Evolutionary conservation across 1,284 basidiomycete genomes (phyloP), one percentile per base, ranked within the genome.

Genomic region (Trametes pubescens): DNA sequence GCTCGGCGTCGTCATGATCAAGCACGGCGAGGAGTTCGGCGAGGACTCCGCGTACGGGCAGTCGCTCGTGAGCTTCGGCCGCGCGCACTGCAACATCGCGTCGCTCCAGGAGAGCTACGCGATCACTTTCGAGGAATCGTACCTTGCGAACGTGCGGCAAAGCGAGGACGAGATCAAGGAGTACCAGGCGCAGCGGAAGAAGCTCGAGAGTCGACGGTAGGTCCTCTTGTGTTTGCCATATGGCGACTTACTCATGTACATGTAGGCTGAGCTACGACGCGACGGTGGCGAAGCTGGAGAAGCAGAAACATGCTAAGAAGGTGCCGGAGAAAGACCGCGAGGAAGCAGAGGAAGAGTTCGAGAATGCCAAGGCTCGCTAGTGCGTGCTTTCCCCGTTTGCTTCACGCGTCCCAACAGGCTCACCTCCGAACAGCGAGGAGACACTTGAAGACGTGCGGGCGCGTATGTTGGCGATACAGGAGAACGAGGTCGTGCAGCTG

Each of bases 1-100:
- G 26, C 80, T 96, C 7, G 94, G 94, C 1, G 82, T 93, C 56
- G 91, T 93, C 47, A 94, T 96, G 94, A 90, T 94, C 62, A 82
- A 85, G 34, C 91, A 94, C 72, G 94, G 94, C 13, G 91, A 94
- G 70, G 88, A 94, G 71, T 90, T 92, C 70, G 86, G 84, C n/a
- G 82, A 86, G 21, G 84, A 93, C 68, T 89, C 91, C 49, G 80
- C 84, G 0, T 92, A 89, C 71, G 90, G 90, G 87, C 68, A 60
- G 85, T 89, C 86, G 1, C 80, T 96, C 8, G 82, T 90, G 21
- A 86, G 84, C 66, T 78, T 94, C 52, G 94, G 94, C 21, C 86
- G 89, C 64, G 92, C 92, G 1, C 90, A 94, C 70, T 94, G 92
- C 78, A 90, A 89, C 73, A 80, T 94, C 38, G 93, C 94, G 2